phyloP scores from a whole-genome alignment of 805 yeast species.

The Kluyveromyces wickerhamii region DNA sequence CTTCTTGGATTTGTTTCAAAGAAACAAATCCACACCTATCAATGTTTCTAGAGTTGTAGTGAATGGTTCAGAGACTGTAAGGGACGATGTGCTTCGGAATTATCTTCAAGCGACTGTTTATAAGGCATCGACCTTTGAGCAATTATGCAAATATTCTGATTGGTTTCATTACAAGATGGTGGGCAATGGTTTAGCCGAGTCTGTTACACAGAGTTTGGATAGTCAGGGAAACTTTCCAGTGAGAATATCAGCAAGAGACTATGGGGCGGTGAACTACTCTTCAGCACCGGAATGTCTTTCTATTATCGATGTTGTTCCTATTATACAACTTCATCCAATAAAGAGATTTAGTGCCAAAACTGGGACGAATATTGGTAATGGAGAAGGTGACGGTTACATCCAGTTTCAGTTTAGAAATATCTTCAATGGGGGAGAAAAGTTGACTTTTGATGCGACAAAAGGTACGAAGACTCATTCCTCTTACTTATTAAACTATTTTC shows the following conservation, averaged over 20 bases:
- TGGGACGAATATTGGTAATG: slow-evolving; percentile 94
- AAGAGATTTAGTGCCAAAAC: slow-evolving; percentile 77
- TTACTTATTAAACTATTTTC: slow-evolving; percentile 42
- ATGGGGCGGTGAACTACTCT: slow-evolving; percentile 4
- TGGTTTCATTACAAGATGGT: slow-evolving; percentile 22
- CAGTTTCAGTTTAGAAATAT: slow-evolving; percentile 58
- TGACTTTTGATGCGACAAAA: slow-evolving; percentile 47
- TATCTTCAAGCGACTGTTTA: slow-evolving; percentile 24
- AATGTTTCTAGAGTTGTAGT: slow-evolving; percentile 18
- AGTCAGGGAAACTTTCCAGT: slow-evolving; percentile 14
- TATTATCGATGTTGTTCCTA: slow-evolving; percentile 25
- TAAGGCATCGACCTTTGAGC: slow-evolving; percentile 19
- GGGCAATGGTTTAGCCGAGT: slow-evolving; percentile 22
- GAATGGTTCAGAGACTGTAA: slow-evolving; percentile 14
- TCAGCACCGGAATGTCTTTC: slow-evolving; percentile 10
- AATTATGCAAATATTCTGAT: slow-evolving; percentile 21
- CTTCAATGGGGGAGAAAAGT: slow-evolving; percentile 61
- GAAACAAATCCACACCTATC: slow-evolving; percentile 20
- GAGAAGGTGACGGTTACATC: slow-evolving; percentile 92
- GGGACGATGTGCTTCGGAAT: slow-evolving; percentile 17
- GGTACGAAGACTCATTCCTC: slow-evolving; percentile 56
- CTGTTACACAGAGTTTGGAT: slow-evolving; percentile 15
- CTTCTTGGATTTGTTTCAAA: slow-evolving; percentile 9
- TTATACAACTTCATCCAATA: slow-evolving; percentile 38
- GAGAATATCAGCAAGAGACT: slow-evolving; percentile 8